Conservation (phyloP, 2,329 filamentous ascomycete genomes). For the Arachnopeziza araneosa region DNA sequence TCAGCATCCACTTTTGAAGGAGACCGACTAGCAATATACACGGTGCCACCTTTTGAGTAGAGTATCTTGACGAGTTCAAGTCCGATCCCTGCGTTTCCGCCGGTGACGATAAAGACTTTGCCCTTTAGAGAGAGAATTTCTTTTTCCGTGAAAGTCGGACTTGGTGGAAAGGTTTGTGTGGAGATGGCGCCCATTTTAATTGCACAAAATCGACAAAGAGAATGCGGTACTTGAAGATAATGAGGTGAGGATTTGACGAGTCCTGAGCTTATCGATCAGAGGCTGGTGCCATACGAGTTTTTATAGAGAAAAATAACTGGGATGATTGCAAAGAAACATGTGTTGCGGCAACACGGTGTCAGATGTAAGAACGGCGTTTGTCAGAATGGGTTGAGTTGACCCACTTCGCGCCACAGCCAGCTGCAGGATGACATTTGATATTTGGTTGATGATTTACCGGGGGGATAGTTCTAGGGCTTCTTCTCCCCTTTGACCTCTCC, state of each 20-base stretch:
- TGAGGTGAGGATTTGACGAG: neutral
- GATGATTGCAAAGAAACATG: neutral
- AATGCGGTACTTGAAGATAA: neutral
- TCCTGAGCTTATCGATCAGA: neutral
- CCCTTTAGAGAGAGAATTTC: slow-evolving; percentile 35
- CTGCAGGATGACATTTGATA: neutral
- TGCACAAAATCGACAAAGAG: neutral
- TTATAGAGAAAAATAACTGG: neutral
- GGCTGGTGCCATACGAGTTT: neutral
- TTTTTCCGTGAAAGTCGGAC: slow-evolving; percentile 37
- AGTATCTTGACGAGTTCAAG: slow-evolving; percentile 34
- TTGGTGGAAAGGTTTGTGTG: slow-evolving; percentile 28
- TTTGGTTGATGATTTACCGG: neutral
- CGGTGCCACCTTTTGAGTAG: slow-evolving; percentile 35
- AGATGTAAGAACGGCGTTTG: neutral
- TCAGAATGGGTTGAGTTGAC: neutral
- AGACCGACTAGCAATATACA: slow-evolving; percentile 38
- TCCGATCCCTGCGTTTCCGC: slow-evolving; percentile 29
- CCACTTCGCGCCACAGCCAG: neutral
- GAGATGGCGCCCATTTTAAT: slow-evolving; percentile 4
- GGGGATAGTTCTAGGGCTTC: slow-evolving; percentile 2
- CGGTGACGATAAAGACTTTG: slow-evolving; percentile 39
- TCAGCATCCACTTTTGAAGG: slow-evolving; percentile 29
- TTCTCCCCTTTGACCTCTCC: slow-evolving; percentile 27
- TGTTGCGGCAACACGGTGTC: neutral